Base-by-base conservation (phyloP, 2,329 filamentous ascomycete genomes). In the Talaromyces atroroseus region DNA sequence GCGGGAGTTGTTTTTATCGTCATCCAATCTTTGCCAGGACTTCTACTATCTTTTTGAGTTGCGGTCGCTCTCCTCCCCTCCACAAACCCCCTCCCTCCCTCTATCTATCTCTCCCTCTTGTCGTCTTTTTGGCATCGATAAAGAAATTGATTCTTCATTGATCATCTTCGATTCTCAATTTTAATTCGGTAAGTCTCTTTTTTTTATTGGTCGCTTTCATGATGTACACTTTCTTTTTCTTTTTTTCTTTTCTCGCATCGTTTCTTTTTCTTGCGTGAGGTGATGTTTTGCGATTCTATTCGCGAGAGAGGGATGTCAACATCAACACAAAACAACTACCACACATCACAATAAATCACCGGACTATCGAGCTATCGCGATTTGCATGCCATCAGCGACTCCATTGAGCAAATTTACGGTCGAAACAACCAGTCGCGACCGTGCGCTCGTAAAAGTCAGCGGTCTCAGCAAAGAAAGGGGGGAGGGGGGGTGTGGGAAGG, bases 1-100 rank as follows among this genome's bases (percentile, higher is more conserved):
- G 63, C 61, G 58, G 63, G 62, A 62, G 62, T 68, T 66, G 55
- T 65, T 62, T 61, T 56, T 60, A 58, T 63, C 58, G 58, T 59
- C 60, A 61, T 56, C 58, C 44, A 23, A 21, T 36, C 58, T 58
- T 58, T 60, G 54, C 55, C 56, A 57, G 59, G 57, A 23, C 3
- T 21, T 10, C 7, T 14, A 14, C 20, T 12, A 20, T 42, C n/a
- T 42, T 42, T 42, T 42, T 11, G 38, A 42, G 38, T 42, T 44
- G 40, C 40, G n/a, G 18, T 49, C 26, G 29, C 21, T n/a, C 5
- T 36, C 32, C 32, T 36, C 32, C 32, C 32, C 40, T 44, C 40
- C 3, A 18, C 38, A 42, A 18, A n/a, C 16, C 18, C 38, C 40
- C 40, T 10, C 20, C 11, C 40, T 23, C 20, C 7, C 8, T 3